Conservation (phyloP, 768 basidiomycete species). For the Strobilomyces echinocephalus region DNA sequence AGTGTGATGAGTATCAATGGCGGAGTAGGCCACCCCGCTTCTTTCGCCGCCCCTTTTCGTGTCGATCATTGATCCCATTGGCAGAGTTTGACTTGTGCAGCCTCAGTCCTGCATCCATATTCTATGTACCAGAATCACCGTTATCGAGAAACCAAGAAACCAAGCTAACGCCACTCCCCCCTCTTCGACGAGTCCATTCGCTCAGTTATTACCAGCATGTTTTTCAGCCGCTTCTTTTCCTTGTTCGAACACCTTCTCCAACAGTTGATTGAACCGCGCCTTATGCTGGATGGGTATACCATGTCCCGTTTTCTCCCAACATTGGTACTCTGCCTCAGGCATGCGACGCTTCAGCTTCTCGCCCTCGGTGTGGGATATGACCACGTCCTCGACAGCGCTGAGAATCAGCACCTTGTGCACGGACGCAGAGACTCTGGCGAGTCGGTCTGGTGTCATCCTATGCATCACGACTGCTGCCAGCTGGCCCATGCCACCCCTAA, state of each 20-base stretch:
- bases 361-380: conserved; percentile 53
- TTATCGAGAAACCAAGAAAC: no score
- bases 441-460: conserved; percentile 44
- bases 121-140: no score
- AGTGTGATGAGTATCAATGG: no score
- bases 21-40: no score
- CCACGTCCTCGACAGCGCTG: conserved; percentile 61
- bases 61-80: no score
- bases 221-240: conserved; percentile 29
- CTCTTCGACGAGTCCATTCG: no score
- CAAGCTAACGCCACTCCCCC: no score
- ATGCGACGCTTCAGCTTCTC: conserved; percentile 50
- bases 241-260: conserved; percentile 56
- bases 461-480: conserved; percentile 67
- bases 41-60: no score
- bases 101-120: no score
- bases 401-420: conserved; percentile 65
- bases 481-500: conserved; percentile 65
- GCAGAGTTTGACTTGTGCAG: no score
- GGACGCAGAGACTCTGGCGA: conserved; percentile 44
- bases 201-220: neutral
- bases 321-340: conserved; percentile 50
- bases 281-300: conserved; percentile 50
- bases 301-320: conserved; percentile 63
- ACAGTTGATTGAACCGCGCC: conserved; percentile 47